phyloP scores from a whole-genome alignment of 2,329 filamentous ascomycete genomes.

The Diaporthe australafricana region DNA sequence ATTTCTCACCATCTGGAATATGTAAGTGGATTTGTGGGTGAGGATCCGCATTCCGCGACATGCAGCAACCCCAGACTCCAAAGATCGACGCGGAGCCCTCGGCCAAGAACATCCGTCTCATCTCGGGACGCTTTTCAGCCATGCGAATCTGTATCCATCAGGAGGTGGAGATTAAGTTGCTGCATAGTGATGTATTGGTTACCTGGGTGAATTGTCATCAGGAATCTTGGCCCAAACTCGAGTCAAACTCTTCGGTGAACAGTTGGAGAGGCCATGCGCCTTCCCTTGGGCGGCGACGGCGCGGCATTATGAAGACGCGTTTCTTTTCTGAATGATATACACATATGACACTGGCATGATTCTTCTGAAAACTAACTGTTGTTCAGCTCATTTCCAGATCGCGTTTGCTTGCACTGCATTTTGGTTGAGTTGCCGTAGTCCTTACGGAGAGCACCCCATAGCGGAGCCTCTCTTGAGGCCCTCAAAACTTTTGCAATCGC shows the following conservation, averaged over 20 bases:
- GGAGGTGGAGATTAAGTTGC: neutral
- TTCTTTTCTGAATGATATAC: neutral
- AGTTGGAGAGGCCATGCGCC: neutral
- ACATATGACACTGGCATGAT: neutral
- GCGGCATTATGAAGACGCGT: neutral
- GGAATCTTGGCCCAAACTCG: conserved; percentile 14
- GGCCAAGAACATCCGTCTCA: conserved; percentile 16
- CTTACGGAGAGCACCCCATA: neutral
- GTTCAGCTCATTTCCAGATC: neutral
- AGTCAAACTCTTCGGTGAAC: neutral
- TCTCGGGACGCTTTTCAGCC: neutral
- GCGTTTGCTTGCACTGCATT: neutral
- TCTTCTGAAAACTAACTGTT: neutral
- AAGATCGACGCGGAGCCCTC: conserved; percentile 23
- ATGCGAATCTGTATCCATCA: neutral
- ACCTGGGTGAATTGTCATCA: neutral
- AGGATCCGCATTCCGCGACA: conserved; percentile 24
- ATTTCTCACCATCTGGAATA: neutral
- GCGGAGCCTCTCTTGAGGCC: neutral
- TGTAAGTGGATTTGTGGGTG: neutral
- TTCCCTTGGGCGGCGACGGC: neutral
- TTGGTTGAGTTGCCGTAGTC: neutral
- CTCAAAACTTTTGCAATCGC: neutral
- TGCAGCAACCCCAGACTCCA: conserved; percentile 4
- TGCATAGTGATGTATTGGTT: neutral